These are phyloP conservation scores for Parachaetomium inaequale DNA, from an alignment of 495 filamentous ascomycete species.

Conservation along the genomic window DNA sequence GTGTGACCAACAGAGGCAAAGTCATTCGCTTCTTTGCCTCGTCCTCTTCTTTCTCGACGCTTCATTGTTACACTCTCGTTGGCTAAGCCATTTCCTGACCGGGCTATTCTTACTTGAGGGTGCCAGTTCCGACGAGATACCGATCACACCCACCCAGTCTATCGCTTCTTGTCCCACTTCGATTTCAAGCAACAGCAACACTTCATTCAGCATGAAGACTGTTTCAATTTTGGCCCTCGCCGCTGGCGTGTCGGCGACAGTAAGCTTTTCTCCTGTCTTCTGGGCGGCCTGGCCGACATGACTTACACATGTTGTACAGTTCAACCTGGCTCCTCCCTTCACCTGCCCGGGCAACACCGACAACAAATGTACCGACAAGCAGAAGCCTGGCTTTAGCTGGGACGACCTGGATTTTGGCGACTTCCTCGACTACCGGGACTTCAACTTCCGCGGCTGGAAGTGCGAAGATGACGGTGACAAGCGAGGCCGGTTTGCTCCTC, in stretches of 20 bases:
- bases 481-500: slow-evolving; percentile 44
- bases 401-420: slow-evolving; percentile 55
- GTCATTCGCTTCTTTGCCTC: slow-evolving; percentile 56
- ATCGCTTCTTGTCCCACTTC: slow-evolving; percentile 24
- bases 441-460: slow-evolving; percentile 67
- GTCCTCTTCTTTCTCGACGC: slow-evolving; percentile 31
- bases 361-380: slow-evolving; percentile 68
- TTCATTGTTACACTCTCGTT: slow-evolving; percentile 31
- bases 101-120: slow-evolving; percentile 13
- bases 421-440: slow-evolving; percentile 66
- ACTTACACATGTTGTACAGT: slow-evolving; percentile 37
- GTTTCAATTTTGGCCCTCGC: slow-evolving; percentile 53
- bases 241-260: slow-evolving; percentile 56
- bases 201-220: slow-evolving; percentile 49
- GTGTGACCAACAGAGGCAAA: slow-evolving; percentile 43
- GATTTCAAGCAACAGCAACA: slow-evolving; percentile 3
- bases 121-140: slow-evolving; percentile 24
- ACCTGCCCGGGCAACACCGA: slow-evolving; percentile 67
- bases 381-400: slow-evolving; percentile 70
- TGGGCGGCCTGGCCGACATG: not conserved
- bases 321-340: slow-evolving; percentile 59
- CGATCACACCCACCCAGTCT: slow-evolving; percentile 9
- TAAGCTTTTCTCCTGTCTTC: slow-evolving; percentile 29
- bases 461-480: slow-evolving; percentile 57
- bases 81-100: slow-evolving; percentile 4